Percentiles rank a stretch among this genome's conserved stretches.
These are phyloP conservation scores for Apiospora malaysiana DNA, from an alignment of 2,329 filamentous ascomycete genomes.

Conservation along the genomic window DNA sequence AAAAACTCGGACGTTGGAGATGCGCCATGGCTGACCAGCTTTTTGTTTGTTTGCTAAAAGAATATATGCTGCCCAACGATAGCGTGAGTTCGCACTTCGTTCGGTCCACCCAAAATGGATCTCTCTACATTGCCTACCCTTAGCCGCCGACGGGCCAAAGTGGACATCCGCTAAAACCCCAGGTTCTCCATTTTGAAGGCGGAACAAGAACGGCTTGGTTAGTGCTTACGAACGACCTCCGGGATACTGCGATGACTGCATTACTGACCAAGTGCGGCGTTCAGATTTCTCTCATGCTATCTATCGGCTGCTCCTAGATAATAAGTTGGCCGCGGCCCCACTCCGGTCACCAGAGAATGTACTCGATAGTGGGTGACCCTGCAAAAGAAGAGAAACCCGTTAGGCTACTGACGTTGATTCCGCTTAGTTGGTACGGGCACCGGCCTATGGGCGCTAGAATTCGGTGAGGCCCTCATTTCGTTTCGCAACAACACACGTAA, in stretches of 20 bases:
- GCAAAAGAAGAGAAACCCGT: neutral
- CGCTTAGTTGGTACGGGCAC: neutral
- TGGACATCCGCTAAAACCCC: slow-evolving; percentile 13
- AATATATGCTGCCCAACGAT: slow-evolving; percentile 21
- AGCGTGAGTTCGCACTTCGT: neutral
- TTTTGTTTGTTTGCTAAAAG: neutral
- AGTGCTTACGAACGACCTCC: neutral
- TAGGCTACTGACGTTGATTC: neutral
- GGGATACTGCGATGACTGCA: neutral
- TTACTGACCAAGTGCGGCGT: neutral
- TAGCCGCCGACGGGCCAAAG: neutral
- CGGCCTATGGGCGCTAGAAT: neutral
- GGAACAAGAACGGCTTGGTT: slow-evolving; percentile 9
- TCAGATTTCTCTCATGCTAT: neutral
- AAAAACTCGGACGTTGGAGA: neutral
- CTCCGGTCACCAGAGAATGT: neutral
- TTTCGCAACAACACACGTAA: neutral
- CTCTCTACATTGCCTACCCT: too few relatives aligned
- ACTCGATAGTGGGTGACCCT: neutral
- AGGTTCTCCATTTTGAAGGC: neutral
- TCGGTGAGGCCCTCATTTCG: neutral
- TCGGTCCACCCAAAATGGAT: neutral
- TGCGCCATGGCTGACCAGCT: neutral
- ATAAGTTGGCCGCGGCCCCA: slow-evolving; percentile 1
- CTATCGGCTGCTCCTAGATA: neutral